Base-by-base conservation (phyloP, 2,329 filamentous ascomycete species). In the Paecilomyces niveus region DNA sequence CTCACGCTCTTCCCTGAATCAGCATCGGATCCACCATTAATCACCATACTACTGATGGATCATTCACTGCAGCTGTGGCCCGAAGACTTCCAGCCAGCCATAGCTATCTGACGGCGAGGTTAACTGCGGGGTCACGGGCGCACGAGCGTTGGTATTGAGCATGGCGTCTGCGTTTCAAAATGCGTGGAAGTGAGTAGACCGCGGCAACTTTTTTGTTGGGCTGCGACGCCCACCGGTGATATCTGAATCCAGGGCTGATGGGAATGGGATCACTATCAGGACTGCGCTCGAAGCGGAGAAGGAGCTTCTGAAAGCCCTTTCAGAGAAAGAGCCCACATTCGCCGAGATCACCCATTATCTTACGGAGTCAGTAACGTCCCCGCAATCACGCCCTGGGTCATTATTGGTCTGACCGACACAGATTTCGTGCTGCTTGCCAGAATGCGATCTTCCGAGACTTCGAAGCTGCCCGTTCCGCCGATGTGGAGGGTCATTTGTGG, bases 401-500 rank as follows among this genome's bases (percentile, higher is more conserved):
- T n/a, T 57, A 57, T 60, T 62, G 58, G 13, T 58, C 55, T 58
- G 60, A 59, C 63, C 62, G 61, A 57, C 67, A 62, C 67, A 89
- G 87, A 65, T 86, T 89, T 72, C 90, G 90, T 64, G 77, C 86
- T 54, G 82, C 84, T 59, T 92, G 88, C 70, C 86, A 92, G 70
- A 81, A 83, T 63, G 83, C 85, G 58, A 86, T 93, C 60, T 89
- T 91, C 69, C 76, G 83, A 70, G 87, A 96, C 73, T 72, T 75
- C 57, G 70, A 74, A 60, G 64, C 69, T 54, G 70, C 74, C 53
- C 67, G 80, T 79, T 61, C 77, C 79, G 62, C 81, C 85, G 81
- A 85, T 58, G 82, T 88, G 56, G 91, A 96, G 72, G 74, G 79
- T 59, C 82, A 80, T 61, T 82, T 97, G 53, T 97, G 93, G 93